Percentiles rank a stretch among this genome's conserved stretches.
Evolutionary conservation across 2,329 filamentous ascomycete species (phyloP).

Genomic region (Fusarium incarnatum): DNA sequence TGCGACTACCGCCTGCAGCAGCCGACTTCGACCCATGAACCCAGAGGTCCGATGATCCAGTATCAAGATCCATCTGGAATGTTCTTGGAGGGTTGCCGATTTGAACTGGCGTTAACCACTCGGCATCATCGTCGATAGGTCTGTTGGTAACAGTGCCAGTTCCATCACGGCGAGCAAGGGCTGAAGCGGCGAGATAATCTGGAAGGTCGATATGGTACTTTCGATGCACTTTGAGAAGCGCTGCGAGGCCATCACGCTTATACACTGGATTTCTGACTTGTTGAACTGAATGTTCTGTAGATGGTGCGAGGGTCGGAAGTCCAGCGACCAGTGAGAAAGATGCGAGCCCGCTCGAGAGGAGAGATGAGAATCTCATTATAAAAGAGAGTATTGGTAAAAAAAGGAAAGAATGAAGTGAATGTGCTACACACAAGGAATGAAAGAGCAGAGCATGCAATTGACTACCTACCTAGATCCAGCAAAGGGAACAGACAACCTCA

Average conservation of each 20-base stretch:
- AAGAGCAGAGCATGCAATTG: not conserved
- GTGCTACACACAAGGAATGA: constrained; percentile 1
- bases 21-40: constrained; percentile 60
- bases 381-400: constrained; percentile 15
- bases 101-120: constrained; percentile 55
- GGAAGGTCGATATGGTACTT: constrained; percentile 54
- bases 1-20: constrained; percentile 53
- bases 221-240: constrained; percentile 50
- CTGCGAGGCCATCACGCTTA: constrained; percentile 50
- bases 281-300: constrained; percentile 42
- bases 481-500: not conserved
- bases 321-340: constrained; percentile 19
- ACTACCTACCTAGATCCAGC: not conserved
- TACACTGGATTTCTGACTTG: constrained; percentile 54
- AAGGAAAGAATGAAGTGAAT: constrained; percentile 4
- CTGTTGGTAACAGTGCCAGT: constrained; percentile 48
- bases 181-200: constrained; percentile 11
- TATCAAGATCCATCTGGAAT: constrained; percentile 59
- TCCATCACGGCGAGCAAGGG: constrained; percentile 44
- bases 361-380: constrained; percentile 28
- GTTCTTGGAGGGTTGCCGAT: constrained; percentile 58
- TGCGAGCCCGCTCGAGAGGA: constrained; percentile 29
- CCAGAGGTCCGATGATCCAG: constrained; percentile 61
- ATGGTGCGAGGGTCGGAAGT: constrained; percentile 6
- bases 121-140: constrained; percentile 50